These are phyloP conservation scores for Hansenula anomala DNA, from an alignment of 1,139 yeast genomes.

Conservation along the genomic window DNA sequence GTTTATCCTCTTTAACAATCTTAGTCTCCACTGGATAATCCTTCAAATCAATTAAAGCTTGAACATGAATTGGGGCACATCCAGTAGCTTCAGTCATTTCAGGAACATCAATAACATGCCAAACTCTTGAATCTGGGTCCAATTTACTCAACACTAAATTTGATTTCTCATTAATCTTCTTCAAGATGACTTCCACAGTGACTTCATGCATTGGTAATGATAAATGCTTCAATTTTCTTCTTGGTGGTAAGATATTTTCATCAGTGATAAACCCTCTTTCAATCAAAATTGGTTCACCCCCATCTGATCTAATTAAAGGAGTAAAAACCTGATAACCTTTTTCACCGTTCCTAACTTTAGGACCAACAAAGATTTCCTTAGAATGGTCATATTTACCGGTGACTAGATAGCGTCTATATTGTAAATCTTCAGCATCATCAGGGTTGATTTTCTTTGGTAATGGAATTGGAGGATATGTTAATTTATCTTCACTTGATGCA, in stretches of 20 bases:
- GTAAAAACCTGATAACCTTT: constrained; percentile 74
- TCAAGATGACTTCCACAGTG: constrained; percentile 65
- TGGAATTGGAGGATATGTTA: constrained; percentile 67
- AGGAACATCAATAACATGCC: constrained; percentile 72
- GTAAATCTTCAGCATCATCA: constrained; percentile 61
- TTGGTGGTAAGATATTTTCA: constrained; percentile 60
- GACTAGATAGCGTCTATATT: constrained; percentile 69
- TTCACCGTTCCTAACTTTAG: constrained; percentile 70
- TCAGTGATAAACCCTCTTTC: constrained; percentile 93
- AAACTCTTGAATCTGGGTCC: constrained; percentile 53
- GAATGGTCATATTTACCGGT: constrained; percentile 79
- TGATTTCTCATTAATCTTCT: constrained; percentile 37
- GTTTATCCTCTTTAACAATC: constrained; percentile 11
- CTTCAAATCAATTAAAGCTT: constrained; percentile 61
- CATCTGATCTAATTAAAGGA: constrained; percentile 73
- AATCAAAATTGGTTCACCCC: constrained; percentile 66
- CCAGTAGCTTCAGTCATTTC: constrained; percentile 73
- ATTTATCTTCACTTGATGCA: constrained; percentile 74
- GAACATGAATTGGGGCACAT: constrained; percentile 71
- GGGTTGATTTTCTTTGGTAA: constrained; percentile 56
- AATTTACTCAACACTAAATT: constrained; percentile 73
- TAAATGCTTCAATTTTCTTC: constrained; percentile 58
- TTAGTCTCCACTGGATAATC: constrained; percentile 38
- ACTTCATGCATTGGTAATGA: constrained; percentile 75
- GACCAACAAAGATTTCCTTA: constrained; percentile 90